These are phyloP conservation scores for Pseudogymnoascus sp. DNA, from an alignment of 2,329 filamentous ascomycete genomes.

Conservation along the genomic window DNA sequence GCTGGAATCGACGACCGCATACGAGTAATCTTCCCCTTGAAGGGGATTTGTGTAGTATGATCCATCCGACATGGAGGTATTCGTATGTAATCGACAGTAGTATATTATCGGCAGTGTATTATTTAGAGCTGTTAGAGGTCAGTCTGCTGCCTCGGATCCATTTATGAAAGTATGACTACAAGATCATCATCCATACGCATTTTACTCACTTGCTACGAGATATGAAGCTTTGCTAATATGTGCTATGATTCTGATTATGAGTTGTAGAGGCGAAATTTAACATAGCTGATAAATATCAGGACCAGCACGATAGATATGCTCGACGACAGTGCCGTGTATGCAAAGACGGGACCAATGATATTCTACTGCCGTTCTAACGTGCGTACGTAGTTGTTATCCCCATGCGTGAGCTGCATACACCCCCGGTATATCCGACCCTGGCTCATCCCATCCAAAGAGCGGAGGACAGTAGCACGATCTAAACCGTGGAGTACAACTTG, in stretches of 20 bases:
- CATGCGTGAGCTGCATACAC: background rate
- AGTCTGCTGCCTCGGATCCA: background rate
- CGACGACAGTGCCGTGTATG: background rate
- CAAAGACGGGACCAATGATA: background rate
- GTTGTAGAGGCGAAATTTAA: background rate
- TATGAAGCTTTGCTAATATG: background rate
- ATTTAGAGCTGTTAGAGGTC: background rate
- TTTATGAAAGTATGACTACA: background rate
- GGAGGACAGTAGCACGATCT: background rate
- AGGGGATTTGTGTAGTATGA: background rate
- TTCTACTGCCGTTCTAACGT: background rate
- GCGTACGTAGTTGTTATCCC: background rate
- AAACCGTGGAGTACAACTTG: background rate
- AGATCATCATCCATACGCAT: background rate
- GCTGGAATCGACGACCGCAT: background rate
- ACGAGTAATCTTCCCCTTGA: conserved; percentile 1
- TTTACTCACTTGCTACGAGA: background rate
- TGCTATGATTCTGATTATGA: background rate
- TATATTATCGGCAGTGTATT: background rate
- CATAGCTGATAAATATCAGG: background rate
- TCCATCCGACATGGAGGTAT: conserved; percentile 7
- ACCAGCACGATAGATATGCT: background rate
- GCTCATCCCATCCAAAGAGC: background rate
- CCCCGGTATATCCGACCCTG: conserved; percentile 3
- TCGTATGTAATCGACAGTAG: background rate